A percentile compares a stretch with the other conserved stretches of the same genome.
These are phyloP conservation scores for Fusarium concolor DNA, from an alignment of 2,329 filamentous ascomycete genomes.

Conservation along the genomic window DNA sequence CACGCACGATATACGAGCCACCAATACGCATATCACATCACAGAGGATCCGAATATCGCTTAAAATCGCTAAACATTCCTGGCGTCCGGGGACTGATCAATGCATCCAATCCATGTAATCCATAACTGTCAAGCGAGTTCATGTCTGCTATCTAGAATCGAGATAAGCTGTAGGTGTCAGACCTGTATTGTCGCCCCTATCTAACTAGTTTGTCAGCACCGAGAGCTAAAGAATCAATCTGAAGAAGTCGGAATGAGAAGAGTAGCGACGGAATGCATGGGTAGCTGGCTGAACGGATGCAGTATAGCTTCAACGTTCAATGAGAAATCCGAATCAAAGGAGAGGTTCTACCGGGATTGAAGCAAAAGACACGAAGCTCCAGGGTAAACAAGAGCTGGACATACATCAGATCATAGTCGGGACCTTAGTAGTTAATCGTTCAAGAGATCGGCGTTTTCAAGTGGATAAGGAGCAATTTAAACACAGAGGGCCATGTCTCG, in stretches of 20 bases:
- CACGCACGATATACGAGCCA: neutral
- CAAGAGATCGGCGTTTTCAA: neutral
- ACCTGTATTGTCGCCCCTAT: neutral
- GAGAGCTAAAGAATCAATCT: neutral
- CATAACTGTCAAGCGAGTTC: conserved; percentile 12
- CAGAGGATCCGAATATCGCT: conserved; percentile 31
- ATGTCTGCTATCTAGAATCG: neutral
- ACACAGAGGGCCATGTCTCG: conserved; percentile 18
- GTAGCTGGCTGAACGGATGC: neutral
- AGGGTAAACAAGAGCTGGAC: conserved; percentile 2
- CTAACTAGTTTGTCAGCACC: neutral
- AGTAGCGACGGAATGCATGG: neutral
- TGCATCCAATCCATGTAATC: conserved; percentile 1
- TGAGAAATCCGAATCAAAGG: neutral
- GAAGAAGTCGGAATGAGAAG: neutral
- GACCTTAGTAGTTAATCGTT: neutral
- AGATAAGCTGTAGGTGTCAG: neutral
- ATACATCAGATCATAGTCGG: neutral
- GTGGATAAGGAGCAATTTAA: conserved; percentile 3
- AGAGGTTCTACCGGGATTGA: neutral
- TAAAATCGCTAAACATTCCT: conserved; percentile 12
- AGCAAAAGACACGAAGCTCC: neutral
- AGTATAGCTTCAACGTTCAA: neutral
- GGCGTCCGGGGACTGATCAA: conserved; percentile 6
- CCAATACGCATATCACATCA: conserved; percentile 2